phyloP scores from a whole-genome alignment of 495 filamentous ascomycete genomes.

The Chaetomium tenue region DNA sequence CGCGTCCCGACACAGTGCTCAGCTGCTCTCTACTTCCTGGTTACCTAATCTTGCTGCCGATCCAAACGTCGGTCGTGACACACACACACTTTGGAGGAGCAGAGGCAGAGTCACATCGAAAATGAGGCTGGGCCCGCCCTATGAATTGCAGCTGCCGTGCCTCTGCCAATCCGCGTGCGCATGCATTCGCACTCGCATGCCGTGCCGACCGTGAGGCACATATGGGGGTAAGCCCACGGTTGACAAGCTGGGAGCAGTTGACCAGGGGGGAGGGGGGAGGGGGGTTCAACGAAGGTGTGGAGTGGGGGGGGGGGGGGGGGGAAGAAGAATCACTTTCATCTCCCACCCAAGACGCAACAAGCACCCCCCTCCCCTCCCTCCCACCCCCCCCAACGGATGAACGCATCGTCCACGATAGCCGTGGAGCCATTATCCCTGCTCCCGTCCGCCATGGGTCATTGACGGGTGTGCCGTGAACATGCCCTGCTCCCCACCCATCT shows the following conservation, averaged over 20 bases:
- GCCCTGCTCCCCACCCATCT: constrained; percentile 15
- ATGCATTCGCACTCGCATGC: constrained; percentile 3
- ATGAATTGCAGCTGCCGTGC: constrained; percentile 9
- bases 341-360: constrained; percentile 10
- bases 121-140: constrained; percentile 28
- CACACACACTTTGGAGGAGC: background rate
- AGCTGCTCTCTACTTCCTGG: constrained; percentile 11
- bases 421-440: constrained; percentile 20
- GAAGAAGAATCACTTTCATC: constrained; percentile 14
- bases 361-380: constrained; percentile 1
- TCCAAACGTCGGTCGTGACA: constrained; percentile 14
- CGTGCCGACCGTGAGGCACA: constrained; percentile 12
- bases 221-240: constrained; percentile 1
- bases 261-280: background rate
- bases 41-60: constrained; percentile 22
- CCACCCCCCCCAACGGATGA: constrained; percentile 12
- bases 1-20: constrained; percentile 6
- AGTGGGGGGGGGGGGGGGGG: background rate
- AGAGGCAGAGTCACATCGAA: constrained; percentile 23
- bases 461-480: constrained; percentile 23
- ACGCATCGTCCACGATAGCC: constrained; percentile 12
- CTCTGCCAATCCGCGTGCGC: constrained; percentile 15
- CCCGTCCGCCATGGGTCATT: constrained; percentile 20
- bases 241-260: constrained; percentile 4
- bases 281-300: no score